Evolutionary conservation across 306 rosid species (phyloP).

Genomic region (Dalbergia oliveri): DNA sequence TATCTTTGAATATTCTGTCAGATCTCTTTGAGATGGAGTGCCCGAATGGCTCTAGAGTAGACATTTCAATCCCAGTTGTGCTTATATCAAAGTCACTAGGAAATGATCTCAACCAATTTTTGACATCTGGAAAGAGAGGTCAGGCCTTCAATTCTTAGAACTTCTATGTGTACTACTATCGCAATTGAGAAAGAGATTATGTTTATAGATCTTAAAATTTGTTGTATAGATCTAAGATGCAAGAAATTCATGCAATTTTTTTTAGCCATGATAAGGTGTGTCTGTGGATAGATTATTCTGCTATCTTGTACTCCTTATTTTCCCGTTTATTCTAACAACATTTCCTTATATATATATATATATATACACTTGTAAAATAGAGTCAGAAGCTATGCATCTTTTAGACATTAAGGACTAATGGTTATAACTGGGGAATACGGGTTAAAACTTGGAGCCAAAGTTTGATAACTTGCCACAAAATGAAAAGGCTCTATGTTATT

Average conservation of each 20-base stretch:
- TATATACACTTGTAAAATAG: neutral
- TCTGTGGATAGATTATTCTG: neutral
- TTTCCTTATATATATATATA: no score
- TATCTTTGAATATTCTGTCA: slow-evolving; percentile 46
- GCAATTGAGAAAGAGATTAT: slow-evolving; percentile 23
- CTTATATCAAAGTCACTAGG: slow-evolving; percentile 69
- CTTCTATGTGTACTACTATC: slow-evolving; percentile 5
- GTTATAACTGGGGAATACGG: neutral
- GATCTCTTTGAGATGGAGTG: slow-evolving; percentile 77
- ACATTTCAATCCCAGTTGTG: slow-evolving; percentile 79
- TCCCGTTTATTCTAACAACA: no score
- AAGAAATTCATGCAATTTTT: slow-evolving; percentile 10
- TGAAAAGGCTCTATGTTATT: neutral
- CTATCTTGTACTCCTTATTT: no score
- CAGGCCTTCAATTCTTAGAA: slow-evolving; percentile 36
- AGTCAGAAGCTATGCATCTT: neutral
- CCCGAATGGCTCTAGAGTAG: slow-evolving; percentile 50
- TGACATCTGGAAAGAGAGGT: slow-evolving; percentile 70
- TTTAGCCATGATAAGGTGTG: slow-evolving; percentile 12
- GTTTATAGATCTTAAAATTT: neutral
- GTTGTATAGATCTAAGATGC: slow-evolving; percentile 10
- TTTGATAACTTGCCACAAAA: neutral
- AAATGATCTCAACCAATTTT: slow-evolving; percentile 57
- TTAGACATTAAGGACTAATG: neutral
- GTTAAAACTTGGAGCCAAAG: neutral